A percentile compares a stretch with the other conserved stretches of the same genome.
These are phyloP conservation scores for Petunia hybrid DNA, from an alignment of 305 asterid species.

Conservation along the genomic window DNA sequence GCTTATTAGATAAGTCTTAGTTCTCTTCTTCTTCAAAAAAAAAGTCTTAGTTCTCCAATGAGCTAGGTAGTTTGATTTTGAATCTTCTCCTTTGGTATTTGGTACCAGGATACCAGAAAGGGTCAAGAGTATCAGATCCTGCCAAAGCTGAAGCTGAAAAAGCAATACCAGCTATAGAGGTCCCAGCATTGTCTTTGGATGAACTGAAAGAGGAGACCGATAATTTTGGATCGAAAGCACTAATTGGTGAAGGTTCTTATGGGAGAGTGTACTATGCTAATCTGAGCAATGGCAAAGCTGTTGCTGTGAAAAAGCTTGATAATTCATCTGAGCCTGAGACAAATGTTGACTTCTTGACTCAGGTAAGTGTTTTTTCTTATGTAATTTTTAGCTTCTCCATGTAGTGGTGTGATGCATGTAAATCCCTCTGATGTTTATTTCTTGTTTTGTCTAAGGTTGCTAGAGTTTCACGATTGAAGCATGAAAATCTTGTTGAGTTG, in stretches of 20 bases:
- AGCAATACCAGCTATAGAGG: conserved; percentile 81
- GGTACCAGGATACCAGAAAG: conserved; percentile 67
- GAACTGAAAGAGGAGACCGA: conserved; percentile 91
- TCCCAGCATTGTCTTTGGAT: conserved; percentile 81
- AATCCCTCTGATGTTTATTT: conserved; percentile 15
- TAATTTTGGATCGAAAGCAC: conserved; percentile 87
- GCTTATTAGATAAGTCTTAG: conserved; percentile 6
- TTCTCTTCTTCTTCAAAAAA: not conserved
- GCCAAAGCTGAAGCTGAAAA: conserved; percentile 79
- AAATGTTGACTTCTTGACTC: conserved; percentile 75
- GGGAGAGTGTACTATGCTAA: conserved; percentile 92
- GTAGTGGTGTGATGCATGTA: not conserved
- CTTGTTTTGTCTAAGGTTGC: conserved; percentile 43
- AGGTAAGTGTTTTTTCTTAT: conserved; percentile 47
- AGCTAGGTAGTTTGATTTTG: not conserved
- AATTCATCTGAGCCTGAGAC: conserved; percentile 62
- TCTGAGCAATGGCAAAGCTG: conserved; percentile 73
- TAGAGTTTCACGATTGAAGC: conserved; percentile 54
- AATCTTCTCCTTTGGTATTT: not conserved
- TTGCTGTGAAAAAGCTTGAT: conserved; percentile 96
- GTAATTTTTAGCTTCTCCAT: conserved; percentile 6
- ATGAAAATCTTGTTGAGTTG: conserved; percentile 59
- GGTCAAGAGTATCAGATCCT: conserved; percentile 71
- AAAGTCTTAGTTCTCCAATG: not conserved
- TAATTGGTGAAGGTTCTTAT: conserved; percentile 98